Evolutionary conservation across 2,329 filamentous ascomycete species (phyloP).

Genomic region (Penicillium sp.): DNA sequence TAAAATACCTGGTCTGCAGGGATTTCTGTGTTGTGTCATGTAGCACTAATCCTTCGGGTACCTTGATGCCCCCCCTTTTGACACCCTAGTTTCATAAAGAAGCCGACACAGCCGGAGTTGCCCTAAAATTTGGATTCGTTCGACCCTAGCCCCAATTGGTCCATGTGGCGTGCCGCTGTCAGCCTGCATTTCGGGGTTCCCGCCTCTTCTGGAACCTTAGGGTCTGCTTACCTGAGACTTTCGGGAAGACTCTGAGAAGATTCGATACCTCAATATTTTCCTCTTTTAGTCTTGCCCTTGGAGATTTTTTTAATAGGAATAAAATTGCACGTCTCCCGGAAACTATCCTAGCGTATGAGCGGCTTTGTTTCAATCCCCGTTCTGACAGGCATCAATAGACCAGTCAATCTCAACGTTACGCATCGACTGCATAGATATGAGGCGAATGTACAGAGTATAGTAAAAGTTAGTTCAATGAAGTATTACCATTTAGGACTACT

Average conservation of each 20-base stretch:
- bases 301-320: not conserved
- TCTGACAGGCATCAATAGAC: not conserved
- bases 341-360: not conserved
- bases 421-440: not conserved
- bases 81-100: not conserved
- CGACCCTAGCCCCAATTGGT: not conserved
- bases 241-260: not conserved
- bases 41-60: not conserved
- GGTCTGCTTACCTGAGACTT: not conserved
- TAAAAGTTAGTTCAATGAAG: not conserved
- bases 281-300: not conserved
- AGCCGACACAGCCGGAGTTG: constrained; percentile 2
- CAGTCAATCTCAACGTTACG: not conserved
- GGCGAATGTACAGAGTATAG: not conserved
- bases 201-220: not conserved
- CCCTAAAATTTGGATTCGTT: not conserved
- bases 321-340: not conserved
- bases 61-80: not conserved
- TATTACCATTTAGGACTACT: not conserved
- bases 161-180: constrained; percentile 1
- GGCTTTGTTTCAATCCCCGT: not conserved
- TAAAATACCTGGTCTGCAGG: not conserved
- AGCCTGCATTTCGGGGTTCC: not conserved
- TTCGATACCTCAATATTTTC: not conserved
- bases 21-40: not conserved